phyloP scores from a whole-genome alignment of 2,329 filamentous ascomycete species.

The Penicillium glabrum region DNA sequence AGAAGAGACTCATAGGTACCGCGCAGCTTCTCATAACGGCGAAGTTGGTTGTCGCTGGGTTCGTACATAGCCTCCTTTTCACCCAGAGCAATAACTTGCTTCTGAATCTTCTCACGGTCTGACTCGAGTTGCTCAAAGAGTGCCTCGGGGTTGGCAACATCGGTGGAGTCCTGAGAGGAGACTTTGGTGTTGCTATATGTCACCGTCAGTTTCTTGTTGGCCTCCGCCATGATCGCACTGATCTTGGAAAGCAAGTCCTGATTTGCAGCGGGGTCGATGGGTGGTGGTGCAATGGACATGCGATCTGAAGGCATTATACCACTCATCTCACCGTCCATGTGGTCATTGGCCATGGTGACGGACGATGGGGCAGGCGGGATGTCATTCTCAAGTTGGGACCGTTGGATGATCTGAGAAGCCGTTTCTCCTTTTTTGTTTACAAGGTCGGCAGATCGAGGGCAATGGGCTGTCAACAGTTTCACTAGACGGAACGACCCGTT shows the following conservation, averaged over 20 bases:
- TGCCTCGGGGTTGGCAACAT: constrained; percentile 43
- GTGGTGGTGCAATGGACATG: constrained; percentile 28
- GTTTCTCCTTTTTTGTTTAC: constrained; percentile 78
- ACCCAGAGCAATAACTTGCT: constrained; percentile 36
- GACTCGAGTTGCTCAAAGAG: constrained; percentile 44
- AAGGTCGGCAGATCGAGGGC: constrained; percentile 75
- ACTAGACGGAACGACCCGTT: constrained; percentile 79
- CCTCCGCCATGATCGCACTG: constrained; percentile 67
- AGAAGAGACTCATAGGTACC: constrained; percentile 43
- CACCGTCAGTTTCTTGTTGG: constrained; percentile 66
- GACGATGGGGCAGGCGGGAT: constrained; percentile 72
- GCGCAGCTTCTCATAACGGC: constrained; percentile 40
- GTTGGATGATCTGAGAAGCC: constrained; percentile 79
- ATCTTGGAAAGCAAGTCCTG: constrained; percentile 69
- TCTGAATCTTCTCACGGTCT: constrained; percentile 45
- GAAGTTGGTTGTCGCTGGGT: constrained; percentile 35
- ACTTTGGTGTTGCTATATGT: constrained; percentile 62
- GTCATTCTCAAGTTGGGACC: constrained; percentile 63
- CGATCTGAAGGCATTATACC: constrained; percentile 30
- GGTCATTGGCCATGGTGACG: constrained; percentile 41
- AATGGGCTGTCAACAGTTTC: constrained; percentile 68
- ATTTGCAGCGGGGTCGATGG: constrained; percentile 57
- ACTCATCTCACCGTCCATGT: constrained; percentile 29
- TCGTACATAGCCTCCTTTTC: constrained; percentile 40
- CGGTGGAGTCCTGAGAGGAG: constrained; percentile 53